Evolutionary conservation across 352 stramenopile species (phyloP).

Genomic region (Pythium dissimile): DNA sequence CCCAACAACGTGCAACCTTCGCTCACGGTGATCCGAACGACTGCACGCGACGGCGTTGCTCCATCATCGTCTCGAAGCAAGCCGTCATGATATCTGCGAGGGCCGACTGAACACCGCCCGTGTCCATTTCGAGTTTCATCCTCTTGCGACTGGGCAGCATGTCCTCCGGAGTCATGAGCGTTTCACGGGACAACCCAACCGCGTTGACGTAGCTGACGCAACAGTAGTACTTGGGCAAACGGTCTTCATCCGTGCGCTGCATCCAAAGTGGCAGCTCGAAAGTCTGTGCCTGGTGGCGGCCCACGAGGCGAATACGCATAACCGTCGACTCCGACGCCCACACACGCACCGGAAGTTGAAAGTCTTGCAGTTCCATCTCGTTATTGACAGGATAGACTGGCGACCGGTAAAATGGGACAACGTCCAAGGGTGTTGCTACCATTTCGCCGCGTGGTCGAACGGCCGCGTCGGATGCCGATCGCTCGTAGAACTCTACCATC

Average conservation of each 20-base stretch:
- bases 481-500: slow-evolving; percentile 66
- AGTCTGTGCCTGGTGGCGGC: slow-evolving; percentile 68
- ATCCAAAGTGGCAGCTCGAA: slow-evolving; percentile 60
- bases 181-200: slow-evolving; percentile 30
- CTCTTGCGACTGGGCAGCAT: slow-evolving; percentile 23
- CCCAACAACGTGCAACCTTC: not conserved
- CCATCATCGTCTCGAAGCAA: slow-evolving; percentile 56
- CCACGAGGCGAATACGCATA: slow-evolving; percentile 58
- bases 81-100: slow-evolving; percentile 60
- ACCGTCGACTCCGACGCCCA: slow-evolving; percentile 35
- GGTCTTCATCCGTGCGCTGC: slow-evolving; percentile 36
- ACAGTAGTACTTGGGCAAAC: slow-evolving; percentile 70
- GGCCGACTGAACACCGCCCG: slow-evolving; percentile 6
- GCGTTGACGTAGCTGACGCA: slow-evolving; percentile 78
- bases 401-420: slow-evolving; percentile 51
- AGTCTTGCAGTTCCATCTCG: slow-evolving; percentile 70
- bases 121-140: slow-evolving; percentile 36
- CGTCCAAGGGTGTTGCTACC: not conserved
- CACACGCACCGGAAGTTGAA: slow-evolving; percentile 48
- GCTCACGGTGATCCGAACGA: slow-evolving; percentile 7
- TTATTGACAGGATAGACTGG: slow-evolving; percentile 54
- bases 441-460: not conserved
- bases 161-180: slow-evolving; percentile 6
- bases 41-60: slow-evolving; percentile 37
- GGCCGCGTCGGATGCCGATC: not conserved